These are phyloP conservation scores for Striga hermonthica DNA, from an alignment of 305 asterid species.

Conservation along the genomic window DNA sequence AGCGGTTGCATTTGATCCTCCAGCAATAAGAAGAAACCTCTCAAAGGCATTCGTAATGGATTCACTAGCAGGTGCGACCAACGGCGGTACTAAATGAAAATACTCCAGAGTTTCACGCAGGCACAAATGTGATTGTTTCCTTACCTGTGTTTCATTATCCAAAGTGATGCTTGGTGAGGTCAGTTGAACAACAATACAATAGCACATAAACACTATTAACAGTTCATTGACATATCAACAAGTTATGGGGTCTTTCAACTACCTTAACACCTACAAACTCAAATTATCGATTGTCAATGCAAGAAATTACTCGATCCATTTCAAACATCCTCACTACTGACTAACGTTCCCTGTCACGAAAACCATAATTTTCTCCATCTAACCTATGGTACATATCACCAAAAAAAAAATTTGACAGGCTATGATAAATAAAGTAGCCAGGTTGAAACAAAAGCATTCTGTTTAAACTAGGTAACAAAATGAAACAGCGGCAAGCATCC, in stretches of 20 bases:
- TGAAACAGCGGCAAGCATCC: too few species aligned
- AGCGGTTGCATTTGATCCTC: conserved; percentile 58
- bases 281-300: not conserved
- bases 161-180: conserved; percentile 22
- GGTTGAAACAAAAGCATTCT: too few species aligned
- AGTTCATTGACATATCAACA: not conserved
- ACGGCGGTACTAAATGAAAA: conserved; percentile 46
- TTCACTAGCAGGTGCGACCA: conserved; percentile 75
- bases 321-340: not conserved
- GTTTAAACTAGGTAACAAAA: too few species aligned
- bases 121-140: conserved; percentile 66
- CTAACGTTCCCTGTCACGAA: too few species aligned
- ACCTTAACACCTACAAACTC: conserved; percentile 10
- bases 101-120: conserved; percentile 55
- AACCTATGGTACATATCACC: too few species aligned
- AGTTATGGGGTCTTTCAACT: conserved; percentile 13
- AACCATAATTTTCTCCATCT: too few species aligned
- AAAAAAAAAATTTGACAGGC: too few species aligned
- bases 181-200: not conserved
- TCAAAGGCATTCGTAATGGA: conserved; percentile 59
- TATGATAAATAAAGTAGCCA: too few species aligned
- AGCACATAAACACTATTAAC: conserved; percentile 3
- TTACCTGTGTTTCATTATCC: conserved; percentile 50
- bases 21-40: conserved; percentile 75
- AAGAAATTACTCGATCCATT: not conserved